Conservation (phyloP, 495 filamentous ascomycete species). For the Melanomma pulvis-pyrius region DNA sequence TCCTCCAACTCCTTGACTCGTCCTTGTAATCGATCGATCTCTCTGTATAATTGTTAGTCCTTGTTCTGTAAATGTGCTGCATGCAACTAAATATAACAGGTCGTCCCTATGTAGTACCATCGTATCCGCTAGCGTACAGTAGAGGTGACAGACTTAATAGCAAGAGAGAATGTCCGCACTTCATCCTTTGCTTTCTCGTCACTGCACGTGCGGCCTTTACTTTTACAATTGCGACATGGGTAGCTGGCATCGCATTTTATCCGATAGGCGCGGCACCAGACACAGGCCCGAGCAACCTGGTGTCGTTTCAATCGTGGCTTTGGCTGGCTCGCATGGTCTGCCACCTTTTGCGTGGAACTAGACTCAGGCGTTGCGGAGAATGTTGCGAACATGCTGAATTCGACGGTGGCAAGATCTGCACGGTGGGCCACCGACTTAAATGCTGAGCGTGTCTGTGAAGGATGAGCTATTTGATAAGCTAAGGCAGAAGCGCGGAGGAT, state of each 20-base stretch:
- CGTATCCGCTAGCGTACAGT: slow-evolving; percentile 25
- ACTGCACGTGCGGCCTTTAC: slow-evolving; percentile 43
- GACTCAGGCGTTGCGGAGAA: neutral
- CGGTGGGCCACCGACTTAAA: too few species aligned
- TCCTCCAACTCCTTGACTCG: slow-evolving; percentile 48
- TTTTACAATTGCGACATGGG: slow-evolving; percentile 53
- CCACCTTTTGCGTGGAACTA: neutral
- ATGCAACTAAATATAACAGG: neutral
- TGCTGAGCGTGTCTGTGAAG: too few species aligned
- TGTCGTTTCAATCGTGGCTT: slow-evolving; percentile 40
- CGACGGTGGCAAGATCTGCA: too few species aligned
- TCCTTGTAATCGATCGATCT: slow-evolving; percentile 49
- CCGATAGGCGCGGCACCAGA: slow-evolving; percentile 53
- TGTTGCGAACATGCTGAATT: slow-evolving; percentile 11
- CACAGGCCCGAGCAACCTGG: slow-evolving; percentile 54
- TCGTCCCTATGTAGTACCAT: neutral
- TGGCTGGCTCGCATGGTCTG: neutral
- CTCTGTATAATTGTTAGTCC: slow-evolving; percentile 34
- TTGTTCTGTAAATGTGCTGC: neutral
- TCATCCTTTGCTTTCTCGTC: slow-evolving; percentile 34
- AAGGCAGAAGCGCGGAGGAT: too few species aligned
- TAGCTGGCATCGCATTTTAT: slow-evolving; percentile 53
- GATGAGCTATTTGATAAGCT: too few species aligned
- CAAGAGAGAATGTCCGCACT: slow-evolving; percentile 46
- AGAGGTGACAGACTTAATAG: slow-evolving; percentile 30